Evolutionary conservation across 805 yeast species (phyloP), one percentile per base, ranked within the genome.

Genomic region (Deakozyma indianensis): DNA sequence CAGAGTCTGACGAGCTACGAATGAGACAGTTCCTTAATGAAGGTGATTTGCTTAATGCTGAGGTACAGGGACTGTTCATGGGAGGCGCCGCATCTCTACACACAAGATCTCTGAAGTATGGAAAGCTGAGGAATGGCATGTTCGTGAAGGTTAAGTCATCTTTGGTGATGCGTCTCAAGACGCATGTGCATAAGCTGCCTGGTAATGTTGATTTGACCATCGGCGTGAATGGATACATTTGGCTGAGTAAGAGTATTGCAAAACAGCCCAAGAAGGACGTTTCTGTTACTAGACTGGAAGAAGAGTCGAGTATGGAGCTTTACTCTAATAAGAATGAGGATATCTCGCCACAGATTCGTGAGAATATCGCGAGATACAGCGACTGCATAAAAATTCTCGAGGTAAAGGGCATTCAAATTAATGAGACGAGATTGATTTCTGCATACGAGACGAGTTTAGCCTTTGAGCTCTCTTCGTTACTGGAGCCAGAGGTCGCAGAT

Each of bases 1-100:
- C 88, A 27, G 98, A 94, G 59, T 78, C 83, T 51, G 99, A 92
- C 66, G 98, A 92, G 65, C 70, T 92, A 51, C 95, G 90, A 59
- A 92, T 94, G 99, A 75, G 98, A 56, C 77, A 75, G 53, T 85
- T 88, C 56, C 67, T 92, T 54, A 92, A 92, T 59, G 99, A 94
- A 58, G 98, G 98, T 15, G 98, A 92, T 62, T 69, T 94, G 50
- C 69, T 92, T 48, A 92, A 92, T 59, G 95, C 96, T 40, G 99
- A 92, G 63, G 95, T 92, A 16, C 98, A 94, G 65, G 78, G 84
- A 15, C 68, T 88, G 35, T 90, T 75, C 61, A 78, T 76, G 52
- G 95, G 87, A 61, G 98, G 98, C 20, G 75, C 86, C 51, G 96
- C 96, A 0, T 80, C 95, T 1, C 66, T 92, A 49, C 99, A 92